A percentile compares a stretch with the other conserved stretches of the same genome.
phyloP scores from a whole-genome alignment of 2,329 filamentous ascomycete species.

The Talaromyces sp. region DNA sequence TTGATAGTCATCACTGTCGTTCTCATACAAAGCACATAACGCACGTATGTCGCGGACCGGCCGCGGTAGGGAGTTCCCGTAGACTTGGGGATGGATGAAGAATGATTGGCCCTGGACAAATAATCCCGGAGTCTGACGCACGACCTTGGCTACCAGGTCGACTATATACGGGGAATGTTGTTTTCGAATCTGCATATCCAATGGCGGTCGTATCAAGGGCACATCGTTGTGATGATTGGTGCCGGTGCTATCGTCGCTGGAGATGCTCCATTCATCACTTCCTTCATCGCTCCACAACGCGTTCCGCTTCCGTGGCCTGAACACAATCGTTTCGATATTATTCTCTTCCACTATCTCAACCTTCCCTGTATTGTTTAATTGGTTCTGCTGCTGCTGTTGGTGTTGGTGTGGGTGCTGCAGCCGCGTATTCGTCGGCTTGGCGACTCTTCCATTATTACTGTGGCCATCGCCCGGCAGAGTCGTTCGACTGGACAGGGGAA shows the following conservation, averaged over 20 bases:
- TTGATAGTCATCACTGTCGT: conserved; percentile 10
- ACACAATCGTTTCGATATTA: neutral
- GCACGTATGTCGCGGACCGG: conserved; percentile 19
- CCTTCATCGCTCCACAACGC: neutral
- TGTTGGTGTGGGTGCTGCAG: neutral
- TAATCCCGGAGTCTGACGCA: conserved; percentile 17
- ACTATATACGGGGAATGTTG: conserved; percentile 19
- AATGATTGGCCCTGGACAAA: conserved; percentile 21
- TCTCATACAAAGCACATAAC: conserved; percentile 20
- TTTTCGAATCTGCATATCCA: conserved; percentile 23
- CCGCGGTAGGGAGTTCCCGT: conserved; percentile 11
- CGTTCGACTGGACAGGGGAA: conserved; percentile 17
- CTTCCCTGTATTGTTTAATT: neutral
- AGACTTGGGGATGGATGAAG: conserved; percentile 25
- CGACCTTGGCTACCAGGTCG: conserved; percentile 19
- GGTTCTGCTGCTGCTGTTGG: neutral
- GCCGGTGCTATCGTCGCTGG: neutral
- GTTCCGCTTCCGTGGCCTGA: neutral
- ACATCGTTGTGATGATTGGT: neutral
- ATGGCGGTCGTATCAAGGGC: conserved; percentile 15
- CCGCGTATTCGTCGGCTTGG: neutral
- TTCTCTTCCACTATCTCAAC: neutral
- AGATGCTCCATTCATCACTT: neutral
- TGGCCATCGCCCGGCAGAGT: neutral
- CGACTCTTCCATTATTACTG: neutral